Evolutionary conservation across 2,329 filamentous ascomycete genomes (phyloP).

Genomic region (Orbilia blumenaviensis): DNA sequence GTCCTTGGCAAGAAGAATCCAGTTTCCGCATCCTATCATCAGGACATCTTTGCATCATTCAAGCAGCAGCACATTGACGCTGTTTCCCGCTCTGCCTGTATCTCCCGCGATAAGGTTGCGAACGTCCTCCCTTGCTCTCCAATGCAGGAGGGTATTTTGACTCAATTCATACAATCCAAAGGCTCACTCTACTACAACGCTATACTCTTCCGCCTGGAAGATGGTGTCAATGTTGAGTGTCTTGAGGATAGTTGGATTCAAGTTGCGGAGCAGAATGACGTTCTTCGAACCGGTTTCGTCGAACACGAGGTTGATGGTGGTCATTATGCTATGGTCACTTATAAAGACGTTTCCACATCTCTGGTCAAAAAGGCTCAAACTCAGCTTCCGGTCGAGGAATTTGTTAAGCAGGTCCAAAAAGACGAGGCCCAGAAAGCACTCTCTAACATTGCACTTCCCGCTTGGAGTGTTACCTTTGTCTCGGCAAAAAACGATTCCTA

Average conservation of each 20-base stretch:
- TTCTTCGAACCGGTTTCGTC: constrained; percentile 79
- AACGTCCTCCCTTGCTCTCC: constrained; percentile 79
- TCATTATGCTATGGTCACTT: constrained; percentile 80
- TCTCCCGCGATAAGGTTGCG: constrained; percentile 64
- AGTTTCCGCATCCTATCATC: constrained; percentile 23
- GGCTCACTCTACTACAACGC: constrained; percentile 80
- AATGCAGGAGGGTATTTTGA: constrained; percentile 81
- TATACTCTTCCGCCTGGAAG: constrained; percentile 67
- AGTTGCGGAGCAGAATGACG: constrained; percentile 69
- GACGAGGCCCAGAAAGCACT: constrained; percentile 63
- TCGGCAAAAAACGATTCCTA: constrained; percentile 60
- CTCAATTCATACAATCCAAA: constrained; percentile 73
- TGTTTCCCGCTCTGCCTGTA: constrained; percentile 59
- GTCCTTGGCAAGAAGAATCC: constrained; percentile 37
- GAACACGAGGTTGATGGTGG: constrained; percentile 69
- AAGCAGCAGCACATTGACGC: constrained; percentile 49
- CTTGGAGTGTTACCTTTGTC: constrained; percentile 43
- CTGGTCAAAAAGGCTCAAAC: constrained; percentile 26
- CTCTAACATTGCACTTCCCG: constrained; percentile 58
- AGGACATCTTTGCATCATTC: constrained; percentile 39
- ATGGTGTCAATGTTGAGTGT: constrained; percentile 60
- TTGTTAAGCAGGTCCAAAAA: constrained; percentile 39
- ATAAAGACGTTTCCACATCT: constrained; percentile 59
- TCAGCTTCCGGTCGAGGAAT: constrained; percentile 54
- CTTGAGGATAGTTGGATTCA: constrained; percentile 70